Evolutionary conservation across 2,329 filamentous ascomycete genomes (phyloP).

Genomic region (Paramyrothecium roridum): DNA sequence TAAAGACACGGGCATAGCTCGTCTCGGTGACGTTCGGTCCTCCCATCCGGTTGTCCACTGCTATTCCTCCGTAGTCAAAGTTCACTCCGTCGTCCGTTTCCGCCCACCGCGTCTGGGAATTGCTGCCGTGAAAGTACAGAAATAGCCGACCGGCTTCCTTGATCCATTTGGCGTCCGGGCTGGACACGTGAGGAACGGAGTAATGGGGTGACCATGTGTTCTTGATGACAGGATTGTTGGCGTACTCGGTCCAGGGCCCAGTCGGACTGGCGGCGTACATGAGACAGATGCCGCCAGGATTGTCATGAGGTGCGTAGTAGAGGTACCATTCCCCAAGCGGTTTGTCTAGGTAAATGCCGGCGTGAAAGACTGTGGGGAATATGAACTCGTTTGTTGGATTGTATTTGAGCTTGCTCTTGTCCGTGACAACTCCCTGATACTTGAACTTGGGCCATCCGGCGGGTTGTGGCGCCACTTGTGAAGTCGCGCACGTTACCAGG

Average conservation of each 20-base stretch:
- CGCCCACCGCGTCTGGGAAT: constrained; percentile 11
- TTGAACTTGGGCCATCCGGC: constrained; percentile 15
- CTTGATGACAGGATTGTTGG: constrained; percentile 10
- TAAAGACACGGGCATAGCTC: constrained; percentile 20
- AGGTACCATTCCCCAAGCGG: constrained; percentile 19
- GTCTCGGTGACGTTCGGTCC: constrained; percentile 16
- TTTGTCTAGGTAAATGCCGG: constrained; percentile 10
- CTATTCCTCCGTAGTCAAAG: constrained; percentile 13
- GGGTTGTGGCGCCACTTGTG: constrained; percentile 8
- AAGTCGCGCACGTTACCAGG: background rate
- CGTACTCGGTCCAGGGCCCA: constrained; percentile 12
- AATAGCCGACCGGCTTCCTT: constrained; percentile 7
- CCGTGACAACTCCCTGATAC: constrained; percentile 15
- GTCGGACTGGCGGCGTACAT: constrained; percentile 14
- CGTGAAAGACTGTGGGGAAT: constrained; percentile 20
- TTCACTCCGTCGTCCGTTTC: constrained; percentile 10
- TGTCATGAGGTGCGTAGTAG: constrained; percentile 22
- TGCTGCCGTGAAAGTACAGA: constrained; percentile 14
- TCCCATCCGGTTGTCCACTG: constrained; percentile 16
- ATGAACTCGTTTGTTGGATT: constrained; percentile 22
- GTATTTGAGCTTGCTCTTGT: constrained; percentile 14
- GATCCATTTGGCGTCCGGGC: constrained; percentile 12
- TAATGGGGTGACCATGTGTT: constrained; percentile 8
- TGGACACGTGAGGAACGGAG: constrained; percentile 12
- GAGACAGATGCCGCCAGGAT: constrained; percentile 17